Base-by-base conservation (phyloP, 2,329 filamentous ascomycete genomes). In the Hypoxylon sp. region DNA sequence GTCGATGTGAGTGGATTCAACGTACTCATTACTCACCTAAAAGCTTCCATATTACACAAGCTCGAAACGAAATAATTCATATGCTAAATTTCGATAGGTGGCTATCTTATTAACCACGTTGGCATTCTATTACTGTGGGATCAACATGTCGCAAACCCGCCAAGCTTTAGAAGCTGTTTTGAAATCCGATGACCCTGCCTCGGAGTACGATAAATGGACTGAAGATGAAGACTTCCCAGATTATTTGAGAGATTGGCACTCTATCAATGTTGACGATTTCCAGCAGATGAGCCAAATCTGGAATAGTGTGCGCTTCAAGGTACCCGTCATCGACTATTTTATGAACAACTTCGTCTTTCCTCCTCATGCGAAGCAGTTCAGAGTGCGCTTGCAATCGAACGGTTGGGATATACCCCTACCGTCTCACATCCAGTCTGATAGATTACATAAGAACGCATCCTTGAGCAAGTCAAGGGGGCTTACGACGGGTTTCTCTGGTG, bases 401-500 rank as follows among this genome's bases (percentile, higher is more conserved):
- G 89, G 88, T 0, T 93, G 90, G 90, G 90, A 93, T 70, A 80
- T 93, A 1, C 88, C 89, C 0, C 72, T 88, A 0, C 81, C 82
- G 22, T 73, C 78, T 0, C 63, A 70, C 4, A 67, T 74, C 1
- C 74, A 67, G 60, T 11, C 48, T 13, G 24, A 60, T 59, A 52
- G 35, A 4, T 17, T 37, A n/a, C 26, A 37, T 8, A 70, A 64
- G 26, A 48, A 5, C 47, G 17, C 6, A 9, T 31, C 26, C 2
- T 17, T 14, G n/a, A 68, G 10, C 65, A 75, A 26, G 73, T 62
- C 58, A 33, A 17, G 65, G 44, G 73, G 79, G 1, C 67, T 84
- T 1, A 91, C 90, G 0, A 92, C 90, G 0, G 91, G 91, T 0
- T 93, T 93, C 74, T 90, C 87, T 4, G 91, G 91, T 0, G 17